Evolutionary conservation across 371 early-diverging fungal species (phyloP).

Genomic region (Blakeslea trispora): DNA sequence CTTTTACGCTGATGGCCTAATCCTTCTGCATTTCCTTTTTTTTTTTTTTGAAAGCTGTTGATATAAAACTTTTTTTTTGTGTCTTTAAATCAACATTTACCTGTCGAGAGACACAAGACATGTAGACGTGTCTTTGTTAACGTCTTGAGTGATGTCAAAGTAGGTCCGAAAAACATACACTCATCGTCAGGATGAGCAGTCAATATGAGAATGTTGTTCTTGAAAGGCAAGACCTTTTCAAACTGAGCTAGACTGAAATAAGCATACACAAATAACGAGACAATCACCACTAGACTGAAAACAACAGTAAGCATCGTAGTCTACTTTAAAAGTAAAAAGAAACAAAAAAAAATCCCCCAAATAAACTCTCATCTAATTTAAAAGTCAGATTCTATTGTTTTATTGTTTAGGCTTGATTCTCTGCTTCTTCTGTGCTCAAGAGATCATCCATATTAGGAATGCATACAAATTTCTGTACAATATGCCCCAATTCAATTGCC

Average conservation of each 20-base stretch:
- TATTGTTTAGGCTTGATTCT: constrained; percentile 4
- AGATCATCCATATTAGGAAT: constrained; percentile 65
- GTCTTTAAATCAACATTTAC: constrained; percentile 40
- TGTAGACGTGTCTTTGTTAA: constrained; percentile 54
- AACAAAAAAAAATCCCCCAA: constrained; percentile 5
- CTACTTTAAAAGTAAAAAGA: background rate
- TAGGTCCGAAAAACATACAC: constrained; percentile 99
- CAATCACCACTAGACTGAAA: constrained; percentile 6
- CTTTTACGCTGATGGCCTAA: constrained; percentile 76
- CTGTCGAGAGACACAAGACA: constrained; percentile 86
- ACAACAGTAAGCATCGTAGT: constrained; percentile 6
- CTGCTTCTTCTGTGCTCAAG: constrained; percentile 23
- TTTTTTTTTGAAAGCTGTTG: background rate
- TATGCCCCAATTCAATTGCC: constrained; percentile 63
- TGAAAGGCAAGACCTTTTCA: constrained; percentile 12
- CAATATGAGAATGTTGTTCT: constrained; percentile 67
- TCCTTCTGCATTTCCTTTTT: constrained; percentile 75
- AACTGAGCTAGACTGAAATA: constrained; percentile 22
- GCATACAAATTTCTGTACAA: constrained; percentile 66
- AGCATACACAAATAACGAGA: constrained; percentile 14
- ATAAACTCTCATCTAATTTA: too few species aligned
- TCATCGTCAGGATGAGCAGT: constrained; percentile 99
- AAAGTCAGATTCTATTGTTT: constrained; percentile 3
- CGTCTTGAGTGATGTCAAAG: constrained; percentile 51
- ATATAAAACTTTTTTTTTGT: background rate